Conservation (phyloP, 805 yeast species). For the Schizosaccharomyces osmophilus region DNA sequence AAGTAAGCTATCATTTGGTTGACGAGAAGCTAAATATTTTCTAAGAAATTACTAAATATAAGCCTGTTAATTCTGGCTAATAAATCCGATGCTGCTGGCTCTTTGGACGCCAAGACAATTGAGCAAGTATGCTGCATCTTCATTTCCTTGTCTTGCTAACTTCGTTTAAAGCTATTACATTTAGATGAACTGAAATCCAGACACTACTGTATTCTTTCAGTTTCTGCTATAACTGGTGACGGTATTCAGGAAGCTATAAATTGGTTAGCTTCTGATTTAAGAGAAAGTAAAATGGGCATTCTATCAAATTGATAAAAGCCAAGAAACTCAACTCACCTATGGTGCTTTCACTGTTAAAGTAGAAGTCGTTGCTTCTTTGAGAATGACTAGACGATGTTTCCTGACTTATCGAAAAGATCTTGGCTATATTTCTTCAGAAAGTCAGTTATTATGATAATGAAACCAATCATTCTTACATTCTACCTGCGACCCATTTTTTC, state of each 20-base stretch:
- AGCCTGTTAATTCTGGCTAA: constrained; percentile 47
- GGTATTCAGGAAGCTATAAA: constrained; percentile 19
- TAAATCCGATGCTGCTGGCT: constrained; percentile 36
- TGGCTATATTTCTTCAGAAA: too few relatives aligned
- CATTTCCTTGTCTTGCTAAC: background rate
- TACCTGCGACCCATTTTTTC: constrained; percentile 27
- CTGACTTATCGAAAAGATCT: too few relatives aligned
- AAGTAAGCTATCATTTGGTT: background rate
- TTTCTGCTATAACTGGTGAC: constrained; percentile 26
- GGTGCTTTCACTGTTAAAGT: too few relatives aligned
- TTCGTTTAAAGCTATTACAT: background rate
- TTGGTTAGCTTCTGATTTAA: constrained; percentile 21
- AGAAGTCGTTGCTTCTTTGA: too few relatives aligned
- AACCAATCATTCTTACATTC: constrained; percentile 14
- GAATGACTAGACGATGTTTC: too few relatives aligned
- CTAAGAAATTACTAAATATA: constrained; percentile 40
- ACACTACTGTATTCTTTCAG: constrained; percentile 15
- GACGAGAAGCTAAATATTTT: background rate
- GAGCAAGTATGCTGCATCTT: background rate
- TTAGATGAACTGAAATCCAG: background rate
- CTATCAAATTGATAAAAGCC: background rate
- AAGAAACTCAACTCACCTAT: too few relatives aligned
- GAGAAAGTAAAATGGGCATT: constrained; percentile 14
- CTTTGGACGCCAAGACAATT: background rate
- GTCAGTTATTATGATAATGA: too few relatives aligned